These are phyloP conservation scores for Pyrrhoderma noxium DNA, from an alignment of 1,284 basidiomycete species.

Conservation along the genomic window DNA sequence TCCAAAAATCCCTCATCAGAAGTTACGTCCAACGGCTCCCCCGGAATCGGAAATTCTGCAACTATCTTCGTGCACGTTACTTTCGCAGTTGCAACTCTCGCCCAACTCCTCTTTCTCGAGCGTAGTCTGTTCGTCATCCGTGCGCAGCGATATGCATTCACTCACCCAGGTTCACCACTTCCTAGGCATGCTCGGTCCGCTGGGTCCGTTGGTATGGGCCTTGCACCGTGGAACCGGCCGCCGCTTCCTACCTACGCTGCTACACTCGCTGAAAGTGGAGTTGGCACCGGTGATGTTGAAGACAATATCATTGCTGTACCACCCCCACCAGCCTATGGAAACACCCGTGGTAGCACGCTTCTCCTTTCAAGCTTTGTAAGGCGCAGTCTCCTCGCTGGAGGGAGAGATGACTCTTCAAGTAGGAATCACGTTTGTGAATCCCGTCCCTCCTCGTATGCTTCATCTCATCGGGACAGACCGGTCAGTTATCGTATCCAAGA, in stretches of 20 bases:
- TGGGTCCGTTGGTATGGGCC: conserved; percentile 33
- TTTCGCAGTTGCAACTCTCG: conserved; percentile 41
- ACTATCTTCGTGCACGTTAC: conserved; percentile 52
- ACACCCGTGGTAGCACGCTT: conserved; percentile 60
- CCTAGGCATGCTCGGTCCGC: conserved; percentile 32
- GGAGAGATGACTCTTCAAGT: conserved; percentile 23
- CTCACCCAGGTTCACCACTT: conserved; percentile 51
- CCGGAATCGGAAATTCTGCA: conserved; percentile 24
- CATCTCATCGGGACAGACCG: conserved; percentile 34
- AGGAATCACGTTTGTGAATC: no score
- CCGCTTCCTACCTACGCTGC: conserved; percentile 65
- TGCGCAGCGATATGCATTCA: conserved; percentile 51
- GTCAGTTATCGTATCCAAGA: background rate
- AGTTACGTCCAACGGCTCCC: background rate
- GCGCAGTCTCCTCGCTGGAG: conserved; percentile 32
- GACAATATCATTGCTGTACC: conserved; percentile 56
- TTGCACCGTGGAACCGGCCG: conserved; percentile 64
- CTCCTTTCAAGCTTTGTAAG: conserved; percentile 48
- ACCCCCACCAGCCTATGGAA: conserved; percentile 66
- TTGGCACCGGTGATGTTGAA: conserved; percentile 68
- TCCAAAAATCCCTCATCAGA: no score
- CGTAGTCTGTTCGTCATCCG: conserved; percentile 54
- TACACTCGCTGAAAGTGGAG: conserved; percentile 57
- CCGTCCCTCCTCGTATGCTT: conserved; percentile 5
- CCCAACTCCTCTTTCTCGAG: conserved; percentile 55